Evolutionary conservation across 2,329 filamentous ascomycete genomes (phyloP), one percentile per base, ranked within the genome.

Genomic region (Alternaria hordeiaustralica): DNA sequence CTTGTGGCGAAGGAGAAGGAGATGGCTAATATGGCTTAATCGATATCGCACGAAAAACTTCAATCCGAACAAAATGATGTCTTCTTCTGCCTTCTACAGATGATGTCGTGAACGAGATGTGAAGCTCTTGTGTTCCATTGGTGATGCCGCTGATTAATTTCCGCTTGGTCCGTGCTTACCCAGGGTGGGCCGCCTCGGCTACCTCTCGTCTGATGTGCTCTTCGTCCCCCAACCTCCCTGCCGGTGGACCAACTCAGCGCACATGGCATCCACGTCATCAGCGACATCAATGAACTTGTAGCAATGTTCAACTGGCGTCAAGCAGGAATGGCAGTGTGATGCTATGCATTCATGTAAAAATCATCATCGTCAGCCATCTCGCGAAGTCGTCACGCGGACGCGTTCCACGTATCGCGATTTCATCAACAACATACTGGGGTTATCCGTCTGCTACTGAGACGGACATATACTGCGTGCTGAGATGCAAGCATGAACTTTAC

Each of bases 1-100:
- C 64, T 68, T 57, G 55, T 74, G 13, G 57, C 72, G 5, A 72
- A 70, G 44, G 75, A 75, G 64, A 77, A 76, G 59, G 73, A 76
- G 46, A 45, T 73, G 13, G 44, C 53, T 3, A 63, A 66, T 30
- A 65, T 73, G 60, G 68, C 64, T 30, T 72, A 56, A 33, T 2
- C n/a, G 8, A 45, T 2, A 21, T 13, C 10, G 18, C n/a, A n/a
- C n/a, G n/a, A n/a, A n/a, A n/a, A n/a, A n/a, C n/a, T n/a, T n/a
- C n/a, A n/a, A n/a, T n/a, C n/a, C n/a, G n/a, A n/a, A n/a, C n/a
- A n/a, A n/a, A n/a, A n/a, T n/a, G n/a, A n/a, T n/a, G n/a, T n/a
- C n/a, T 4, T 25, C 20, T 11, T 11, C 23, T 30, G 11, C 12
- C 21, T 25, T 21, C n/a, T 6, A 15, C 11, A 33, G 13, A 20